Evolutionary conservation across 2,329 filamentous ascomycete species (phyloP).

Genomic region (Xylariaceae sp.): DNA sequence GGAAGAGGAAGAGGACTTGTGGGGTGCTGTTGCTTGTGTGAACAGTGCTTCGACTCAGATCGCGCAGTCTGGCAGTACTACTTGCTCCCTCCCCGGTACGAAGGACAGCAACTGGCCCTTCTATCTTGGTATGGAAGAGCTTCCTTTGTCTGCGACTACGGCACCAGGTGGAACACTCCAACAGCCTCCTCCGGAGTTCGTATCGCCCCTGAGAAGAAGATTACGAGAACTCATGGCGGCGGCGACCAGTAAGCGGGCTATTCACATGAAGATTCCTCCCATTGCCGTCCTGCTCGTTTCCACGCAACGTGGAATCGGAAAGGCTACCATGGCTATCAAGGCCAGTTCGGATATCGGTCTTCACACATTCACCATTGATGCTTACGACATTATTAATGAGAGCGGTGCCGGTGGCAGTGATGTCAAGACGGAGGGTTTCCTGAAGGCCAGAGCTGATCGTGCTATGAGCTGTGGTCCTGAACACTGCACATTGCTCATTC

Average conservation of each 20-base stretch:
- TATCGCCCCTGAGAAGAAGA: constrained; percentile 60
- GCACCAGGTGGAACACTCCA: constrained; percentile 38
- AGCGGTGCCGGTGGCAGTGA: constrained; percentile 81
- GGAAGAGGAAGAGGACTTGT: constrained; percentile 61
- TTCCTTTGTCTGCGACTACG: constrained; percentile 47
- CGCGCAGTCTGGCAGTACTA: constrained; percentile 84
- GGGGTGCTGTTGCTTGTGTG: constrained; percentile 82
- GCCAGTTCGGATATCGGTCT: constrained; percentile 86
- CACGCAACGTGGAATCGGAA: constrained; percentile 89
- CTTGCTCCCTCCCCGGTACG: constrained; percentile 71
- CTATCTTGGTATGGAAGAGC: constrained; percentile 72
- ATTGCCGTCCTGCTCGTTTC: constrained; percentile 84
- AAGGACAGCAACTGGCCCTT: constrained; percentile 80
- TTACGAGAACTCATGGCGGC: constrained; percentile 81
- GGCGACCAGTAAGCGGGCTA: constrained; percentile 79
- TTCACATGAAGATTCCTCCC: constrained; percentile 81
- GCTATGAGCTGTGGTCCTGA: constrained; percentile 83
- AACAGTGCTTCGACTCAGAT: constrained; percentile 84
- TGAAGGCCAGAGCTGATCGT: constrained; percentile 81
- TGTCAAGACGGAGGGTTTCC: constrained; percentile 86
- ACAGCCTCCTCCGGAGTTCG: constrained; percentile 45
- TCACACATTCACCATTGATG: constrained; percentile 83
- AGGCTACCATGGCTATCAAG: constrained; percentile 68
- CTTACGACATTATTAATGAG: constrained; percentile 92
- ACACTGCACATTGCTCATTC: constrained; percentile 77